These are phyloP conservation scores for Rhodamnia argentea DNA, from an alignment of 345 rosid genomes.

Conservation along the genomic window DNA sequence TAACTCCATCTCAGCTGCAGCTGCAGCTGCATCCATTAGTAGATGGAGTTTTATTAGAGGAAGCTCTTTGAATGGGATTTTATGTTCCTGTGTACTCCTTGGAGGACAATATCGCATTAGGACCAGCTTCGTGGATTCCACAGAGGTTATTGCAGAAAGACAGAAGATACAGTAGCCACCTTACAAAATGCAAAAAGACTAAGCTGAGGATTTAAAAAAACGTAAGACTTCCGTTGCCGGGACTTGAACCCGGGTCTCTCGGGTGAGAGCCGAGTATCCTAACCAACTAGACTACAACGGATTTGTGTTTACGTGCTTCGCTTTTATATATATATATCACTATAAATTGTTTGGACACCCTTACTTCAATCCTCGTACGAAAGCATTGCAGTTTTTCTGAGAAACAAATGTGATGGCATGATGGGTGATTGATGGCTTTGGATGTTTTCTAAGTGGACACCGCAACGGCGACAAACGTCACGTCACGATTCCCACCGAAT, in stretches of 20 bases:
- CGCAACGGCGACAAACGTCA: not conserved
- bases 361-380: not conserved
- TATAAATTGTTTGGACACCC: not conserved
- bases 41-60: not conserved
- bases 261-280: constrained; percentile 49
- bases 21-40: not conserved
- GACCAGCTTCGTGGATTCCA: not conserved
- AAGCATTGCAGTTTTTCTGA: not conserved
- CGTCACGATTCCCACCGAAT: not conserved
- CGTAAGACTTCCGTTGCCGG: constrained; percentile 14
- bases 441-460: not conserved
- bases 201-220: not conserved
- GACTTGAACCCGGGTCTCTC: constrained; percentile 34
- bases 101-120: not conserved
- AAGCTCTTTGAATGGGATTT: not conserved
- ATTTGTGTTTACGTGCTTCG: fast-evolving
- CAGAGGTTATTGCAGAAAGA: not conserved
- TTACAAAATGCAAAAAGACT: not conserved
- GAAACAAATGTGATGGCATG: not conserved
- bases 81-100: not conserved
- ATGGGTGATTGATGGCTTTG: not conserved
- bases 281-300: constrained; percentile 42
- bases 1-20: not conserved
- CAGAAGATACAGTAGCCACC: not conserved
- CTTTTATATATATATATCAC: fast-evolving